phyloP scores from a whole-genome alignment of 129 eudicot genomes.

The Erigeron canadensis region DNA sequence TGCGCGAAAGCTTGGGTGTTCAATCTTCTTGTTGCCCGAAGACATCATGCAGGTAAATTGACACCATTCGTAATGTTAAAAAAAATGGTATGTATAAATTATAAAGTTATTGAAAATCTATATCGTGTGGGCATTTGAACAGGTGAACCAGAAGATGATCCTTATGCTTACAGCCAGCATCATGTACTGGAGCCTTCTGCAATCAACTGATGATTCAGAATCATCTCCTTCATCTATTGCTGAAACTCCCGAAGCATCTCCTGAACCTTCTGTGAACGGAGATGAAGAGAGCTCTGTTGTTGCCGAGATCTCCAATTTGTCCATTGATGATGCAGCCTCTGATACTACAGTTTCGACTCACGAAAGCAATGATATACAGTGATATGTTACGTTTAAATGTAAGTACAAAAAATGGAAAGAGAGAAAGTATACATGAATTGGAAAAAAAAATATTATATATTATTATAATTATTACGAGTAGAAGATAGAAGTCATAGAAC shows the following conservation, averaged over 20 bases:
- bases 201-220: conserved; percentile 50
- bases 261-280: conserved; percentile 49
- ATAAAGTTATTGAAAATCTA: background rate
- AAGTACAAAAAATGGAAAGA: conserved; percentile 29
- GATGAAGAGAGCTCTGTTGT: conserved; percentile 43
- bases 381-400: conserved; percentile 23
- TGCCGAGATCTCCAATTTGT: conserved; percentile 45
- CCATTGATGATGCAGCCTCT: conserved; percentile 54
- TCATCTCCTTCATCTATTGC: conserved; percentile 45
- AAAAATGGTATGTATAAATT: background rate
- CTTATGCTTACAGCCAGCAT: conserved; percentile 85
- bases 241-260: conserved; percentile 50
- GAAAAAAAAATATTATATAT: background rate
- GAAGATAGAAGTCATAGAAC: conserved; percentile 22
- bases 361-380: conserved; percentile 40
- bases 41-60: conserved; percentile 87
- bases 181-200: conserved; percentile 97
- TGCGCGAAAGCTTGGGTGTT: conserved; percentile 96
- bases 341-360: conserved; percentile 46
- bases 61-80: background rate
- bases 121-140: conserved; percentile 9
- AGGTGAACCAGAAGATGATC: conserved; percentile 97
- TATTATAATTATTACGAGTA: background rate
- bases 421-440: conserved; percentile 19
- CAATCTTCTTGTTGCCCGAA: conserved; percentile 90